These are phyloP conservation scores for Oryza punctata DNA, from an alignment of 176 grass and related monocot species.

Conservation along the genomic window DNA sequence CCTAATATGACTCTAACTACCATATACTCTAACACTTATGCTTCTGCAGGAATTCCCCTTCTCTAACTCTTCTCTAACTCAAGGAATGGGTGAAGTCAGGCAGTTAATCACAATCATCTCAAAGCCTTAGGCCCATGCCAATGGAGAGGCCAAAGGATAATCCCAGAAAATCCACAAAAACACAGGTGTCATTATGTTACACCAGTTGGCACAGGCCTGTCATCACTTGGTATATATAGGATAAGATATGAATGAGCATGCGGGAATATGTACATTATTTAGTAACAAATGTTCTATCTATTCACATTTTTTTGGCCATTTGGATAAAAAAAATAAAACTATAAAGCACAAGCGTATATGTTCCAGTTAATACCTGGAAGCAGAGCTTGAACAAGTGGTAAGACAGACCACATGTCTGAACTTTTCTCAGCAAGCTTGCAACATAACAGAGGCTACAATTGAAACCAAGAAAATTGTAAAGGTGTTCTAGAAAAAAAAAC, in stretches of 20 bases:
- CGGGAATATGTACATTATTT: neutral
- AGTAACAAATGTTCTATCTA: slow-evolving; percentile 12
- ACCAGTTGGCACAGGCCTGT: neutral
- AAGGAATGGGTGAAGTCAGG: neutral
- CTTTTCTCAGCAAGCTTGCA: slow-evolving; percentile 70
- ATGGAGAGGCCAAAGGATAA: neutral
- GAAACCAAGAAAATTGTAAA: slow-evolving; percentile 43
- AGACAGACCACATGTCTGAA: slow-evolving; percentile 81
- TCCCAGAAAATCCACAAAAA: slow-evolving; percentile 5
- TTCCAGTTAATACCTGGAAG: slow-evolving; percentile 69
- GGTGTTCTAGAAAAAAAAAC: slow-evolving; percentile 28
- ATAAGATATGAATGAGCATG: slow-evolving; percentile 28
- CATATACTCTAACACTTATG: too few species aligned
- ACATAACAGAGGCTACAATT: slow-evolving; percentile 73
- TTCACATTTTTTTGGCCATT: slow-evolving; percentile 10
- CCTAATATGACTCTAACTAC: too few species aligned
- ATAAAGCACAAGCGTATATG: slow-evolving; percentile 28
- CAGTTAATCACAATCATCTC: neutral
- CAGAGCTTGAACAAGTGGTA: slow-evolving; percentile 93
- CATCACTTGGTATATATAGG: slow-evolving; percentile 18
- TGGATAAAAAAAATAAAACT: slow-evolving; percentile 25
- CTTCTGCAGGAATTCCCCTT: neutral
- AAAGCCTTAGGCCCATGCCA: neutral
- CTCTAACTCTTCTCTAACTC: neutral
- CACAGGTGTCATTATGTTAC: neutral